These are phyloP conservation scores for Tylopilus subfusipes DNA, from an alignment of 768 basidiomycete genomes.

Conservation along the genomic window DNA sequence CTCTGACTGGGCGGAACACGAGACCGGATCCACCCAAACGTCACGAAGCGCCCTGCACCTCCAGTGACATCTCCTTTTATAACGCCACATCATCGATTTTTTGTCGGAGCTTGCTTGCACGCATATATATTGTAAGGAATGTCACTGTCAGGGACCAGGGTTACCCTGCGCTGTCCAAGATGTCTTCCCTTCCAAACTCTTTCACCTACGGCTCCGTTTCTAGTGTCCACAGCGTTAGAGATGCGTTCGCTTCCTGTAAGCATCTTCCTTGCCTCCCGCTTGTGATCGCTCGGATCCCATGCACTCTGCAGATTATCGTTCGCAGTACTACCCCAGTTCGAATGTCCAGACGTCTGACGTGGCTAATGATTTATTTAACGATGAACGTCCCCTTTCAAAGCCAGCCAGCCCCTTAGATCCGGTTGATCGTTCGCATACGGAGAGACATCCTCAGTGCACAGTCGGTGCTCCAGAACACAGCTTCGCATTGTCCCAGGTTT, in stretches of 20 bases:
- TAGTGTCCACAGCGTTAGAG: constrained; percentile 46
- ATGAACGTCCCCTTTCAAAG: constrained; percentile 16
- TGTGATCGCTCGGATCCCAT: not conserved
- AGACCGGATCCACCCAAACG: not conserved
- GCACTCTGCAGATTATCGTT: constrained; percentile 52
- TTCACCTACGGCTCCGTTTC: constrained; percentile 47
- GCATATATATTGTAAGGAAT: not conserved
- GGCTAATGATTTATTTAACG: constrained; percentile 38
- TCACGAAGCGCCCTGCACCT: not conserved
- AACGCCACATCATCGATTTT: not conserved
- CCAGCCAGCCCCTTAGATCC: not conserved
- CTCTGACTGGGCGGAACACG: not conserved
- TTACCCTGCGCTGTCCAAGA: constrained; percentile 11
- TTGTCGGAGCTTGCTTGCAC: constrained; percentile 1
- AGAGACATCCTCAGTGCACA: constrained; percentile 6
- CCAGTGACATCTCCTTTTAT: not conserved
- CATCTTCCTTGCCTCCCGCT: not conserved
- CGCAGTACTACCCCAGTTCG: constrained; percentile 64
- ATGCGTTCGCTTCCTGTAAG: constrained; percentile 62
- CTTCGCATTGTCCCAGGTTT: constrained; percentile 6
- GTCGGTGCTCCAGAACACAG: not conserved
- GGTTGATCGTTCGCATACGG: not conserved
- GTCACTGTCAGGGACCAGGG: no score
- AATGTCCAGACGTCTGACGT: constrained; percentile 50
- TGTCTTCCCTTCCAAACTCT: constrained; percentile 48